A percentile compares a stretch with the other conserved stretches of the same genome.
phyloP scores from a whole-genome alignment of 371 early-diverging fungal species.

The Fennellomyces sp. region DNA sequence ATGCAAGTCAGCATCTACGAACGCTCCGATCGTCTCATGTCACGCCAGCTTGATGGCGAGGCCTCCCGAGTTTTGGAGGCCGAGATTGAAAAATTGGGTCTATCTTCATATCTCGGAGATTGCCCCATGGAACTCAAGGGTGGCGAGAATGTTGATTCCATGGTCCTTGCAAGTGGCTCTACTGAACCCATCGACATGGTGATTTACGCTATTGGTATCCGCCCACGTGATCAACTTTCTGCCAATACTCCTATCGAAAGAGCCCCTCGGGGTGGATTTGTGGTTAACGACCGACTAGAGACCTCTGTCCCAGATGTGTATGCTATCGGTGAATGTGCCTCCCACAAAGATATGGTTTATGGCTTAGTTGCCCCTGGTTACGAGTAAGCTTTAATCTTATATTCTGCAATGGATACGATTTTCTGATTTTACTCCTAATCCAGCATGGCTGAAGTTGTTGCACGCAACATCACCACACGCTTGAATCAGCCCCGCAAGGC shows the following conservation, averaged over 20 bases:
- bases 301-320: conserved; percentile 53
- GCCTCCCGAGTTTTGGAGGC: conserved; percentile 50
- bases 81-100: conserved; percentile 59
- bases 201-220: conserved; percentile 63
- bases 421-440: not conserved
- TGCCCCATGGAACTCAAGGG: conserved; percentile 37
- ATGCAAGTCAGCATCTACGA: conserved; percentile 59
- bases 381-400: conserved; percentile 34
- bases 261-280: conserved; percentile 56
- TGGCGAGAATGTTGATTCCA: conserved; percentile 10
- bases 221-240: conserved; percentile 61
- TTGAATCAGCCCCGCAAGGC: conserved; percentile 18
- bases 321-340: conserved; percentile 72
- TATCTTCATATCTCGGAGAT: conserved; percentile 35
- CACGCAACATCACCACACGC: conserved; percentile 50
- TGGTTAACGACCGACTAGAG: conserved; percentile 52
- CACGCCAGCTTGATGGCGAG: conserved; percentile 61
- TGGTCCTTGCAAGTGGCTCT: conserved; percentile 21
- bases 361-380: conserved; percentile 73
- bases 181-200: conserved; percentile 53
- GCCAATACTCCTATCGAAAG: conserved; percentile 34
- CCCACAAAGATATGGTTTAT: conserved; percentile 49
- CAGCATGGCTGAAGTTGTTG: conserved; percentile 67
- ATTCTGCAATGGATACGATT: too few species aligned
- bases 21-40: conserved; percentile 51